A percentile compares a stretch with the other conserved stretches of the same genome.
Evolutionary conservation across 345 rosid genomes (phyloP).

Genomic region (Bruguiera sexangula): DNA sequence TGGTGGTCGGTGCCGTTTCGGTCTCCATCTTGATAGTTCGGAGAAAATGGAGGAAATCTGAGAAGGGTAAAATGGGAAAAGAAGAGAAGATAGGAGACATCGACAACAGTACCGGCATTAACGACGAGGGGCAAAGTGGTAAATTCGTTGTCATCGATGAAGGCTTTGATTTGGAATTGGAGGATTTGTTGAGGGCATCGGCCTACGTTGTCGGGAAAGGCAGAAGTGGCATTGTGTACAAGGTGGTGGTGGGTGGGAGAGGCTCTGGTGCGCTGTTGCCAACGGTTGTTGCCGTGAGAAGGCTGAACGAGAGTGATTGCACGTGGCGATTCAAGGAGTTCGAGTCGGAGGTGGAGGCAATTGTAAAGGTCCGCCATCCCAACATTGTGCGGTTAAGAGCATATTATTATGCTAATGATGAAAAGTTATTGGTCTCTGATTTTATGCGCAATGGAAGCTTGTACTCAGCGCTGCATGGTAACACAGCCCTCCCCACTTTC

Average conservation of each 20-base stretch:
- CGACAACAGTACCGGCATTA: slow-evolving; percentile 7
- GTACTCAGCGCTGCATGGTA: slow-evolving; percentile 80
- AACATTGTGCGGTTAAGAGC: slow-evolving; percentile 77
- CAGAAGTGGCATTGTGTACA: slow-evolving; percentile 83
- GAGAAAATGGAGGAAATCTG: slow-evolving; percentile 32
- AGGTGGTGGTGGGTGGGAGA: slow-evolving; percentile 56
- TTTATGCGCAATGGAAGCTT: slow-evolving; percentile 76
- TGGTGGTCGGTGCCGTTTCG: slow-evolving; percentile 57
- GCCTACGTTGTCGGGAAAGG: slow-evolving; percentile 92
- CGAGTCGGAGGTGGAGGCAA: slow-evolving; percentile 75
- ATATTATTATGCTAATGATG: slow-evolving; percentile 77
- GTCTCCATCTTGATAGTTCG: slow-evolving; percentile 57
- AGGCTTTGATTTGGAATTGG: slow-evolving; percentile 73
- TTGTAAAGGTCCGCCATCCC: slow-evolving; percentile 70
- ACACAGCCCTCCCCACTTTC: not conserved
- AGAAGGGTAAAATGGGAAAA: slow-evolving; percentile 35
- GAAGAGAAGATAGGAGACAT: slow-evolving; percentile 11
- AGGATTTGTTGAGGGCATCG: slow-evolving; percentile 88
- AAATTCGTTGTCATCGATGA: slow-evolving; percentile 69
- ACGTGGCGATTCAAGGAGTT: slow-evolving; percentile 75
- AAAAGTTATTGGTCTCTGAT: slow-evolving; percentile 79
- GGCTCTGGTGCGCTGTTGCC: slow-evolving; percentile 48
- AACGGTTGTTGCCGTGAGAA: slow-evolving; percentile 70
- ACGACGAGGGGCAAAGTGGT: slow-evolving; percentile 53
- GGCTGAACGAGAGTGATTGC: slow-evolving; percentile 74